Base-by-base conservation (phyloP, 345 rosid genomes). In the Gossypium turneri region DNA sequence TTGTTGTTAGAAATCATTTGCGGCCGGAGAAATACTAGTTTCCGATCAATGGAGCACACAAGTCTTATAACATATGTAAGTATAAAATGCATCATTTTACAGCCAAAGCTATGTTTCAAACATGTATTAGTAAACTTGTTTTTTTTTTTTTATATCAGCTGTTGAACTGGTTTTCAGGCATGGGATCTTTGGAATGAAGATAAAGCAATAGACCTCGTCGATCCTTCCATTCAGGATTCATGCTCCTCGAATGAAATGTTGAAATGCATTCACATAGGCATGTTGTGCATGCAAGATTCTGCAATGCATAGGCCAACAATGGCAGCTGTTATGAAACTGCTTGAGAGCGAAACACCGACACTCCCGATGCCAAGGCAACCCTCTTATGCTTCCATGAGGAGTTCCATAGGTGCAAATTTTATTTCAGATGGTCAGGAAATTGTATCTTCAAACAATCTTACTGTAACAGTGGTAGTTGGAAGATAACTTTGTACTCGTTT, bases 271-370 rank as follows among this genome's bases (percentile, higher is more conserved):
- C 92, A 94, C 9, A 85, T 94, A 41, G 97, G 93, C 8, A 87
- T 94, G 79, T n/a, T 92, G 19, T 92, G 97, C 74, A 97, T 88
- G 50, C 97, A 94, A 78, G 97, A 94, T 73, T 81, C 88, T 0
- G 86, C 97, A 71, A 79, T 74, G 41, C 73, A 85, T 10, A 85
- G 97, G 75, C 98, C 95, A 2, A 79, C 84, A 76, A 94, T 94
- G 92, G 77, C 90, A 43, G 67, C 87, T 2, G 90, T 87, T 63
- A 77, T 92, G 63, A n/a, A 87, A 41, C 83, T 82, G 88, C 83
- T 94, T 29, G 94, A 90, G 79, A 92, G 94, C 52, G 93, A 90
- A 58, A 79, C 90, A 27, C 78, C 86, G 11, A 75, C 81, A 53
- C 85, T 88, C 45, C 78, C 88, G 1, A 61, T 70, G 77, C 97